Evolutionary conservation across 1,284 basidiomycete genomes (phyloP), one percentile per base, ranked within the genome.

Genomic region (Spongispora temasekensis): DNA sequence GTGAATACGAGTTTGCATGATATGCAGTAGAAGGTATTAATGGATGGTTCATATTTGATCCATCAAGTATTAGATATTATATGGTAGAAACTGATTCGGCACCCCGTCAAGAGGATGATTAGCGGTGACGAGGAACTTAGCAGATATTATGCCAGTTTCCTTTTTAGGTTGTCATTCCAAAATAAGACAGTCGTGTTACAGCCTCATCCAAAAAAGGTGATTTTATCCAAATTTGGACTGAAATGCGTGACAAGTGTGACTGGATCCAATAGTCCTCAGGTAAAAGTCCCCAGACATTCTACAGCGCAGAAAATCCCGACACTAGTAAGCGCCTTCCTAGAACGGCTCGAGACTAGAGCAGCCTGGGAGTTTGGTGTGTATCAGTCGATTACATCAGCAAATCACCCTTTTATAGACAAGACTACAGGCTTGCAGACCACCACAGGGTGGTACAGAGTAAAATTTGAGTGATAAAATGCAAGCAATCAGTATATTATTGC

Each of bases 281-380:
- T 55, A 55, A 57, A 57, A 40, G 56, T 57, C 56, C 21, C 51
- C 48, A 57, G 50, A 57, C 12, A 17, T 57, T 55, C 21, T 55
- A 23, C 17, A n/a, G 55, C 32, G 13, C n/a, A n/a, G 55, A 56
- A 55, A 6, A 55, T 46, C 28, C 54, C 23, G 31, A 56, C 21
- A 46, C 34, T 53, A 25, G 42, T 44, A 44, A 44, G 23, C 42
- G 42, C 40, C 17, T 44, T 44, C 42, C 42, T 21, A 44, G 21
- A 25, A 25, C 12, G 42, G 42, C 42, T 44, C 42, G 21, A 44
- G 42, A 44, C 42, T 44, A 25, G 7, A 21, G n/a, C n/a, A n/a
- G n/a, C n/a, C n/a, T n/a, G n/a, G n/a, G n/a, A n/a, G n/a, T n/a
- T n/a, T n/a, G n/a, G n/a, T n/a, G n/a, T n/a, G n/a, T n/a, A n/a